Conservation (phyloP, 192 early-diverging fungal genomes). For the Coemansia sp. region DNA sequence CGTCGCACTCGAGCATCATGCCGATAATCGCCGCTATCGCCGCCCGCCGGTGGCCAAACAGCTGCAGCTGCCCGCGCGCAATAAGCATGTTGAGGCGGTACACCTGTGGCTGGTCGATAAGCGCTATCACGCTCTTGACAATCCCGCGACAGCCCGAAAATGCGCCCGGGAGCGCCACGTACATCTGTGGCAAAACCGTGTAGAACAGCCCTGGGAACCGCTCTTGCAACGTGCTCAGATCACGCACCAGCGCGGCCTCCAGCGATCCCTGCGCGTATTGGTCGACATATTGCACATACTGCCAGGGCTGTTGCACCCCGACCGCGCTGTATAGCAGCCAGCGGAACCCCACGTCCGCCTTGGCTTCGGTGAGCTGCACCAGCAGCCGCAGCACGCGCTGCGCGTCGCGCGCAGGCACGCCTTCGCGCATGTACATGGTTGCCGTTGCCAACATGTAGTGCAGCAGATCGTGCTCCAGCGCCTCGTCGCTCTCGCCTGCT, state of each 20-base stretch:
- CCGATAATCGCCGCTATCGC: constrained; percentile 10
- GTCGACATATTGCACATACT: constrained; percentile 12
- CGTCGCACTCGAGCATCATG: constrained; percentile 35
- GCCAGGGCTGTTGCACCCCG: neutral
- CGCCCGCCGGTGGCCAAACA: constrained; percentile 20
- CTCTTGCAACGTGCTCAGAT: constrained; percentile 51
- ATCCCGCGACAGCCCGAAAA: constrained; percentile 33
- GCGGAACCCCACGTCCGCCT: constrained; percentile 42
- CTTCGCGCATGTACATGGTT: neutral
- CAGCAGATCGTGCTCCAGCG: constrained; percentile 31
- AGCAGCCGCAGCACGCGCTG: constrained; percentile 16
- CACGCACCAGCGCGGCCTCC: constrained; percentile 41
- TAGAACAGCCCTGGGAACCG: constrained; percentile 48
- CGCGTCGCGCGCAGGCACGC: neutral
- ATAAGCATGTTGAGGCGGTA: constrained; percentile 36
- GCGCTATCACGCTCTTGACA: constrained; percentile 31
- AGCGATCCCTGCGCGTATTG: constrained; percentile 21
- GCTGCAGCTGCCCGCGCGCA: constrained; percentile 8
- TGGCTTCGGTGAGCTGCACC: constrained; percentile 21
- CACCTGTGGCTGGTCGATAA: constrained; percentile 56
- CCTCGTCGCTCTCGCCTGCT: constrained; percentile 12
- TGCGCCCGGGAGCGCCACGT: constrained; percentile 34
- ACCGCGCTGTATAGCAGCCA: constrained; percentile 17
- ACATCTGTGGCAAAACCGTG: constrained; percentile 25
- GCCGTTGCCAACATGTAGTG: constrained; percentile 8